Evolutionary conservation across 257 asterid species (phyloP), one percentile per base, ranked within the genome.

Genomic region (Nicotiana tabacum): DNA sequence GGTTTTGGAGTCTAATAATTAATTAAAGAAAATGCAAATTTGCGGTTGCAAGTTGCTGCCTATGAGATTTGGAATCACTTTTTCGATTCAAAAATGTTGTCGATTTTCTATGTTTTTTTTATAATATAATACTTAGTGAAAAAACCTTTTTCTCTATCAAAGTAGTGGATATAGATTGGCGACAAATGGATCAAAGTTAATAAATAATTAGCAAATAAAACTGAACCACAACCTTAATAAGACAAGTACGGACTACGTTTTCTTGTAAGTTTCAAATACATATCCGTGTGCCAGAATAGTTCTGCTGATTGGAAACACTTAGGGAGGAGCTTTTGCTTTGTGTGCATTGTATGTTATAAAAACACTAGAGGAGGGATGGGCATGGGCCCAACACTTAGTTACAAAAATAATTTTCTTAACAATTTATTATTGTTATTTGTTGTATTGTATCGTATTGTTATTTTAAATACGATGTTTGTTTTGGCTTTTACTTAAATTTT

Each of bases 21-120:
- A 18, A n/a, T 82, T 39, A 32, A 46, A 24, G 18, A 77, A 27
- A 77, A 84, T 18, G 17, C 66, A 82, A 6, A 16, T 85, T 33
- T 88, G 89, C 92, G 91, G 88, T 89, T 83, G 92, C 94, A 89
- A 88, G 90, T 86, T 90, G 95, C 92, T 85, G 64, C 92, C 89
- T 77, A 89, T 83, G 78, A 85, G 93, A 88, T 88, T 86, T 84
- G 90, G 87, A 80, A 60, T 64, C 15, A 86, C 88, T 85, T 83
- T 82, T 72, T 16, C 37, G 79, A 85, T 85, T 30, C 87, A 69
- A 24, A 69, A 46, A 12, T 48, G 24, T 46, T 24, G 27, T 74
- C 43, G 16, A 74, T 74, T 74, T 74, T 74, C 4, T 46, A 13
- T 48, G 15, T 48, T 46, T 72, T 5, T 43, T 15, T 21, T 10